phyloP scores from a whole-genome alignment of 2,329 filamentous ascomycete genomes.

The Trichoderma brevicompactum region DNA sequence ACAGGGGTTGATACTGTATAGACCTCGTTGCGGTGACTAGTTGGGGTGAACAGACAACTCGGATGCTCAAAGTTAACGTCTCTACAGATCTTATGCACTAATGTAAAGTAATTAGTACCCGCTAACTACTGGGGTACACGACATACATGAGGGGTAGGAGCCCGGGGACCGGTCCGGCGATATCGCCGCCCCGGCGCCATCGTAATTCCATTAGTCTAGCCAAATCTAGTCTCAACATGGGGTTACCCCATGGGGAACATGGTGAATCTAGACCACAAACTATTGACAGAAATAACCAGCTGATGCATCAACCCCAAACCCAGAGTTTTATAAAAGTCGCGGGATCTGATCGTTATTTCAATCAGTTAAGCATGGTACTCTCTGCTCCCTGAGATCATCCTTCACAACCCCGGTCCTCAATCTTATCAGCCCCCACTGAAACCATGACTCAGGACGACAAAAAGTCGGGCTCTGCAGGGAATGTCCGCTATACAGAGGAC shows the following conservation, averaged over 20 bases:
- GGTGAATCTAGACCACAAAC: conserved; percentile 3
- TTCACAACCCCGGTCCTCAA: neutral
- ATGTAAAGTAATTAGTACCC: conserved; percentile 1
- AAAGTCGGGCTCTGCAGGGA: neutral
- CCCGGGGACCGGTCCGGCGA: conserved; percentile 1
- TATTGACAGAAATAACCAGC: neutral
- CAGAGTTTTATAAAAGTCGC: conserved; percentile 4
- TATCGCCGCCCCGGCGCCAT: conserved; percentile 2
- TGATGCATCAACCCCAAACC: neutral
- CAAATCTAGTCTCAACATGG: conserved; percentile 1
- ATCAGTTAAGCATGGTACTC: neutral
- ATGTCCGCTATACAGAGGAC: neutral
- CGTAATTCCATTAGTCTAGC: neutral
- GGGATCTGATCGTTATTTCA: neutral
- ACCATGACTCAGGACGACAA: neutral
- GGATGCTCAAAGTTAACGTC: neutral
- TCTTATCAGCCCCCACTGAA: neutral
- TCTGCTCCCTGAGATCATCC: neutral
- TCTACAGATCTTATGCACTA: neutral
- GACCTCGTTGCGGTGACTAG: neutral
- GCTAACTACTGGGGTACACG: neutral
- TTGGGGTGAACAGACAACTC: neutral
- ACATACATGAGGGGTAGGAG: neutral
- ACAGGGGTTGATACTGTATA: neutral
- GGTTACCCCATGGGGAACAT: conserved; percentile 6